phyloP scores from a whole-genome alignment of 257 asterid species.

The Nicotiana tabacum region DNA sequence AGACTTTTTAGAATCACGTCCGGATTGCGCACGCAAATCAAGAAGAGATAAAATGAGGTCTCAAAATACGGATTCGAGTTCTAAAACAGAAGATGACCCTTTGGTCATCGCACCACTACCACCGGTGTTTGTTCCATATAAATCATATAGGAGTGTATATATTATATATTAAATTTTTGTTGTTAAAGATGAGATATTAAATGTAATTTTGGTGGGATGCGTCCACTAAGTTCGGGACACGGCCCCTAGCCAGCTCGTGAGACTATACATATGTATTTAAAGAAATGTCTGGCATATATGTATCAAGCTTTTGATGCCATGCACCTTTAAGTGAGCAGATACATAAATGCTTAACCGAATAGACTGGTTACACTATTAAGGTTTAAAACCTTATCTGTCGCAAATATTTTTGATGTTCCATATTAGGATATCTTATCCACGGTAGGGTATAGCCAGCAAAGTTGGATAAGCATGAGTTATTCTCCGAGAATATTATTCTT shows the following conservation, averaged over 20 bases:
- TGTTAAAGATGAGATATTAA: too few relatives aligned
- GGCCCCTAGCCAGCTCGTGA: neutral
- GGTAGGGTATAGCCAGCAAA: neutral
- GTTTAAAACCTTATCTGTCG: neutral
- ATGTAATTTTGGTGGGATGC: neutral
- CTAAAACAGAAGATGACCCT: too few relatives aligned
- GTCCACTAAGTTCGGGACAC: too few relatives aligned
- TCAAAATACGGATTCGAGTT: too few relatives aligned
- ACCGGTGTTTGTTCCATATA: too few relatives aligned
- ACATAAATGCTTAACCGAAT: neutral
- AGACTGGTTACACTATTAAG: neutral
- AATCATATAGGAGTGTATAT: too few relatives aligned
- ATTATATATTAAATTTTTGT: too few relatives aligned
- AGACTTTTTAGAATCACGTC: too few relatives aligned
- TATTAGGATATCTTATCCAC: neutral
- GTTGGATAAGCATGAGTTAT: conserved; percentile 1
- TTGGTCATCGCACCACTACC: too few relatives aligned
- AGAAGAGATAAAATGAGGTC: too few relatives aligned
- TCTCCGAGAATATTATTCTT: neutral
- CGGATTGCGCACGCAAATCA: too few relatives aligned
- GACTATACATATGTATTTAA: neutral
- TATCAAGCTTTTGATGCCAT: neutral
- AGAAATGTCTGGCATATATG: neutral
- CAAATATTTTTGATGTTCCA: neutral
- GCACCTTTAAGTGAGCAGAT: neutral